Base-by-base conservation (phyloP, 1,284 basidiomycete genomes). In the Ceratobasidium sp. region DNA sequence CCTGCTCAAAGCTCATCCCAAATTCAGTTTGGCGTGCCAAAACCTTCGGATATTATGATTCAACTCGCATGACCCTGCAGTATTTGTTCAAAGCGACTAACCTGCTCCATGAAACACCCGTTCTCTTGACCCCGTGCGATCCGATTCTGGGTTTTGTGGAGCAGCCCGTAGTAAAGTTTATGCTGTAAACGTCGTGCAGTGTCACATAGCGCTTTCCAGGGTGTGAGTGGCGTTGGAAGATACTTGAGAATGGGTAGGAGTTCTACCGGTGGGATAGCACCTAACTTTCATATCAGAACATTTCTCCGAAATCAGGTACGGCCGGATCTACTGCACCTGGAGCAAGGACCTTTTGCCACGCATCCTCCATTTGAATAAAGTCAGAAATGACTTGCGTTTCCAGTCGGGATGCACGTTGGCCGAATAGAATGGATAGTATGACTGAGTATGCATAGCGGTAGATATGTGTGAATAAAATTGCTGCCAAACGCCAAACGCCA, bases 241-340 rank as follows among this genome's bases (percentile, higher is more conserved):
- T 85, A 82, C 50, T 83, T 81, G n/a, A 85, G 81, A 69, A 84
- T 79, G 18, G 85, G 85, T 23, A 86, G 55, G 12, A 85, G 62
- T 57, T 85, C 84, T 6, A 86, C 71, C 4, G 85, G 84, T 6
- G 86, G 85, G 27, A 64, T 50, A 4, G 82, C 80, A 50, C 84
- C 84, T 73, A 82, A n/a, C n/a, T n/a, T n/a, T n/a, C n/a, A n/a
- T n/a, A n/a, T n/a, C n/a, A n/a, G n/a, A n/a, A n/a, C n/a, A n/a
- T n/a, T n/a, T n/a, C n/a, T n/a, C n/a, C n/a, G n/a, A n/a, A n/a
- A n/a, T n/a, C n/a, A n/a, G n/a, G n/a, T n/a, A n/a, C n/a, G 30
- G 7, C 2, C 12, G 2, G 18, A 41, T 18, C 0, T 41, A 44
- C 38, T 14, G 14, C 16, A 73, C 57, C 54, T 50, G 55, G 54